Percentiles rank a stretch among this genome's conserved stretches.
Evolutionary conservation across 108 stramenopile species (phyloP).

Genomic region (Cylindrotheca closterium): DNA sequence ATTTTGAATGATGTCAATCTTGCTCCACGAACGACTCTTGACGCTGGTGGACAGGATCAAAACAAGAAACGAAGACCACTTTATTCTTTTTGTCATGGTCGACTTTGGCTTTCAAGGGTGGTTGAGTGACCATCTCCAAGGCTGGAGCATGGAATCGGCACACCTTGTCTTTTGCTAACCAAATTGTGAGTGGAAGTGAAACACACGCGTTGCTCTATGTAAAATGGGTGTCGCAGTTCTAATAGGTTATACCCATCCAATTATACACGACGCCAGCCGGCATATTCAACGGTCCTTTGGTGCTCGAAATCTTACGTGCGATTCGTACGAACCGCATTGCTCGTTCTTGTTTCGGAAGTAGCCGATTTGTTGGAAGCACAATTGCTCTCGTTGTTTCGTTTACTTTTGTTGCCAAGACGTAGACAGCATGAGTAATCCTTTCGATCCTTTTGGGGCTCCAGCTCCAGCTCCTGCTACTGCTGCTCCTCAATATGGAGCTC

Average conservation of each 20-base stretch:
- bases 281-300: no score
- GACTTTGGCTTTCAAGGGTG: no score
- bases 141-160: no score
- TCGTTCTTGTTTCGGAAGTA: background rate
- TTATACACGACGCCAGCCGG: no score
- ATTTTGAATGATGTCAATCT: background rate
- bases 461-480: slow-evolving; percentile 7
- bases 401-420: no score
- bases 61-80: background rate
- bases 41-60: background rate
- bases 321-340: background rate
- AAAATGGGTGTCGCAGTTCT: no score
- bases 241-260: no score
- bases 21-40: background rate
- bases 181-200: no score
- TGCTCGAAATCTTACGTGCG: no score
- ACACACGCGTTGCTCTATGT: no score
- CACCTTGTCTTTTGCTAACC: no score
- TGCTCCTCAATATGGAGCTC: background rate
- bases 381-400: background rate
- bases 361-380: background rate
- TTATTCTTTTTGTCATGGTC: background rate
- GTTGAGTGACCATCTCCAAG: no score
- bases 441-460: slow-evolving; percentile 20
- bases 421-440: slow-evolving; percentile 23